Evolutionary conservation across 2,329 filamentous ascomycete genomes (phyloP).

Genomic region (Karstenula rhodostoma): DNA sequence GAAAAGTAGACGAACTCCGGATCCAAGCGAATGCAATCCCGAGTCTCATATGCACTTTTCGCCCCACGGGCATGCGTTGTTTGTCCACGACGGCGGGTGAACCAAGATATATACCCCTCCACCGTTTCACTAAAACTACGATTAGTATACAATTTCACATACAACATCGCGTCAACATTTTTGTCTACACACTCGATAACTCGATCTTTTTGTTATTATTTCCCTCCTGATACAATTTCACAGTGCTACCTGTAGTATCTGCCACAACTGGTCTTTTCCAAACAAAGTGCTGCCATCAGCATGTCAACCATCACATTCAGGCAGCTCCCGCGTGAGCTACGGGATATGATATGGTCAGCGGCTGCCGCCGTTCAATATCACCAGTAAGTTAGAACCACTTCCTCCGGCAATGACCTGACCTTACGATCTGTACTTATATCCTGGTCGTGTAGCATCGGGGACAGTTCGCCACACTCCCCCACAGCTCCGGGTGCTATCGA

Average conservation of each 20-base stretch:
- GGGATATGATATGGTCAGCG: constrained; percentile 8
- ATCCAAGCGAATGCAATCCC: not conserved
- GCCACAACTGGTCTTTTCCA: not conserved
- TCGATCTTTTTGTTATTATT: no score
- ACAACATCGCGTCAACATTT: no score
- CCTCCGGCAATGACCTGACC: not conserved
- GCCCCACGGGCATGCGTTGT: not conserved
- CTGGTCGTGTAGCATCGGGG: not conserved
- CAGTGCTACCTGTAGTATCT: no score
- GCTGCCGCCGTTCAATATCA: constrained; percentile 7
- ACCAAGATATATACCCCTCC: not conserved
- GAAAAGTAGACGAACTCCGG: no score
- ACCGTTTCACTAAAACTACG: not conserved
- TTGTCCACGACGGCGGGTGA: not conserved
- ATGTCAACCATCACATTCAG: constrained; percentile 2
- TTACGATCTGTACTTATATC: not conserved
- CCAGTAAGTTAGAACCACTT: constrained; percentile 2
- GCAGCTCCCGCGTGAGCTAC: constrained; percentile 4
- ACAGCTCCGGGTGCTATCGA: not conserved
- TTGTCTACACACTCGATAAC: no score
- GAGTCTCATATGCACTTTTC: not conserved
- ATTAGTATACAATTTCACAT: not conserved
- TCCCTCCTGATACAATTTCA: no score
- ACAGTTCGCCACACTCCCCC: not conserved
- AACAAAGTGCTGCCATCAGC: not conserved